Base-by-base conservation (phyloP, 225 moss, liverwort and hornwort genomes). In the Marchantia paleacea region DNA sequence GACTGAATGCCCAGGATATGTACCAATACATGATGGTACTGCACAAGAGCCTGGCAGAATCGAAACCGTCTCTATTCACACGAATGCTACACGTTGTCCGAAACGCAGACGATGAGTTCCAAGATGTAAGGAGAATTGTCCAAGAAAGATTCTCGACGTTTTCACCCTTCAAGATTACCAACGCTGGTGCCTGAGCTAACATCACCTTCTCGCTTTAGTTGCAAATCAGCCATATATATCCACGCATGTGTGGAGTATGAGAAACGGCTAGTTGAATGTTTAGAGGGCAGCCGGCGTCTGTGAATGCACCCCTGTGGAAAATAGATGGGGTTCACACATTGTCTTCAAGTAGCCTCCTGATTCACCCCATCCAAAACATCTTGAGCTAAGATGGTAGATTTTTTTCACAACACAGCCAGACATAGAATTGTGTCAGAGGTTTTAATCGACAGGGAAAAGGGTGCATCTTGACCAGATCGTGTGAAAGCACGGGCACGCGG, bases 1-100 rank as follows among this genome's bases (percentile, higher is more conserved):
- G 86, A 47, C 78, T 89, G 4, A 82, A 82, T 74, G 55, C 89
- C 63, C 84, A 87, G 15, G 89, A 89, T 28, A 80, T 83, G 25
- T 83, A 89, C 67, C 86, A 87, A 70, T 89, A 89, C 73, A 83
- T 89, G 84, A 86, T 79, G 84, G 86, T 85, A 50, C 73, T 86
- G 25, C 82, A 89, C 68, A 81, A 76, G 73, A 81, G 85, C 81
- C 81, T 89, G 47, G 79, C 80, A 70, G 84, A 85, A 24, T 82
- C 48, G 20, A 87, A 75, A 55, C 84, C 81, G 11, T 15, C 84
- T 70, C 58, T 70, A 29, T 86, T 89, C 71, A 82, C 84, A 58
- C 54, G 85, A 80, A 85, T 89, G 85, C 84, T 89, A 30, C 81
- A 86, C 62, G 73, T 87, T 25, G 78, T 89, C 79, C 76, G 71